phyloP scores from a whole-genome alignment of 345 rosid genomes.

The Eutrema yunnanense region DNA sequence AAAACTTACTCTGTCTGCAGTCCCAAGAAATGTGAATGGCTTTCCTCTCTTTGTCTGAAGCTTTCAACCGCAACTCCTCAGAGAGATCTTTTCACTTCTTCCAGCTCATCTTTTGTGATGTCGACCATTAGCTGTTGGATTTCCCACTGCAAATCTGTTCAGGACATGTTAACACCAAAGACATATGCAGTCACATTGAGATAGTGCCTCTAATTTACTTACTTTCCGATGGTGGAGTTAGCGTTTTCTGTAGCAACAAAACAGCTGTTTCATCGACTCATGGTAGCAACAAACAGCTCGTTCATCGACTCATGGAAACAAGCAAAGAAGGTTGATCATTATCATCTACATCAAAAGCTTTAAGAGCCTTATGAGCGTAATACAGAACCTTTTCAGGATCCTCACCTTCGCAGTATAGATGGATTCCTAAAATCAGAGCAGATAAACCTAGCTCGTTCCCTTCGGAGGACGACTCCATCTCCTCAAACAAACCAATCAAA shows the following conservation, averaged over 20 bases:
- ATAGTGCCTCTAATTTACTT: not conserved
- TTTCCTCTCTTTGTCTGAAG: not conserved
- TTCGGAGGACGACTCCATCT: not conserved
- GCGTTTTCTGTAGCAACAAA: not conserved
- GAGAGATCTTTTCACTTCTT: not conserved
- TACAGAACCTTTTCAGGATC: not conserved
- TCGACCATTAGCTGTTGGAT: not conserved
- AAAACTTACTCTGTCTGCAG: not conserved
- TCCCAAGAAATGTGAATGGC: not conserved
- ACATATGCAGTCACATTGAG: not conserved
- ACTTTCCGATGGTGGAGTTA: not conserved
- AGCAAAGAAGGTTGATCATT: not conserved
- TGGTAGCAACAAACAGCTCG: not conserved
- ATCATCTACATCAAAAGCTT: not conserved
- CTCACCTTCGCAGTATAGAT: not conserved
- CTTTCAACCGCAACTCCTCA: not conserved
- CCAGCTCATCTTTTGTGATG: not conserved
- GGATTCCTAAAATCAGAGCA: not conserved
- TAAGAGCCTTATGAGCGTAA: not conserved
- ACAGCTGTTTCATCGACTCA: not conserved
- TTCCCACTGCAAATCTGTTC: not conserved
- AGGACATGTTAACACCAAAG: not conserved
- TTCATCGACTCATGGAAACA: not conserved
- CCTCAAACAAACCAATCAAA: not conserved
- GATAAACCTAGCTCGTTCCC: not conserved